Evolutionary conservation across 163 green algal species (phyloP).

Genomic region (Chlamydomonas reinhardtii): DNA sequence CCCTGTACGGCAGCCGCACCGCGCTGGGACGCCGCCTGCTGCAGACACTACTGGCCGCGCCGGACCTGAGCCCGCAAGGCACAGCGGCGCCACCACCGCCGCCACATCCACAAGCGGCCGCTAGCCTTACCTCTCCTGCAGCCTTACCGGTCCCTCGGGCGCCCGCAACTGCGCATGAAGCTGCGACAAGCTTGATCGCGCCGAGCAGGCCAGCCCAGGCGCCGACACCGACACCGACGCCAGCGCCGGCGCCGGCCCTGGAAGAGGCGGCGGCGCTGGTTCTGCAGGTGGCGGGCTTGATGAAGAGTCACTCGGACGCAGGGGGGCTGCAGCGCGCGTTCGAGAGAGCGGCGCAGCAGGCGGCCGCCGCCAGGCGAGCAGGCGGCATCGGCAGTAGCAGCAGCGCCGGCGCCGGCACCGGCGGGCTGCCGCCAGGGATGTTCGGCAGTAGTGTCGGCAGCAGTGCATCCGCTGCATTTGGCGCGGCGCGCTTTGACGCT

Average conservation of each 20-base stretch:
- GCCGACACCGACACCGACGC: no score
- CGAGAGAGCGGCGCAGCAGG: neutral
- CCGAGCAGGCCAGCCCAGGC: no score
- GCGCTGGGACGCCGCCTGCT: slow-evolving; percentile 5
- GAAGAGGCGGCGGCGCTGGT: neutral
- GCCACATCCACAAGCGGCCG: no score
- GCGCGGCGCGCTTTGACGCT: no score
- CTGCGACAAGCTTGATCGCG: no score
- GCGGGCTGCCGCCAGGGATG: no score
- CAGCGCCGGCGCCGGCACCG: no score
- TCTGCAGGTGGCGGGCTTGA: neutral
- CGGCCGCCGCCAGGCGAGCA: neutral
- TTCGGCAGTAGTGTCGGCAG: no score
- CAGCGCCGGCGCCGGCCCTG: neutral
- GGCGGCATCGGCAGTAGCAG: no score
- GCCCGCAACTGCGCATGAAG: no score
- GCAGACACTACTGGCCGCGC: neutral
- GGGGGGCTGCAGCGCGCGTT: neutral
- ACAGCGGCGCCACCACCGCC: neutral
- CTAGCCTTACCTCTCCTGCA: neutral
- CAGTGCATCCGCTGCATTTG: no score
- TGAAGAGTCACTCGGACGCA: slow-evolving; percentile 15
- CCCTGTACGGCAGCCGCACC: slow-evolving; percentile 30
- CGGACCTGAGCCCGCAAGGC: neutral
- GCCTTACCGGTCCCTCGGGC: no score